These are phyloP conservation scores for Sugiyamaella xylanicola DNA, from an alignment of 1,139 yeast species.

Conservation along the genomic window DNA sequence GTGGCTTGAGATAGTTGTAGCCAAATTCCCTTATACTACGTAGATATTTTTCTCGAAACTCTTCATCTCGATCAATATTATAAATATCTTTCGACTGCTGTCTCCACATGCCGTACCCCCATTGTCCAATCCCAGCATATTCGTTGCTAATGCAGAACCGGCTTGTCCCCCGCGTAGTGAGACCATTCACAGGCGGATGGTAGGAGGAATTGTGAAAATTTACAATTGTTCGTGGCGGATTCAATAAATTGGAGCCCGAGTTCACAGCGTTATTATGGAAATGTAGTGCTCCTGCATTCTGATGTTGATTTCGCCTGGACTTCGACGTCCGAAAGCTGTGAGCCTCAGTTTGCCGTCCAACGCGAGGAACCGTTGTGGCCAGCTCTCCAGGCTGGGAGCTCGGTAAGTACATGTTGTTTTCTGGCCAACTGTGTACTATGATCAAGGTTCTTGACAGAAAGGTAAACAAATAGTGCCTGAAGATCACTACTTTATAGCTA, in stretches of 20 bases:
- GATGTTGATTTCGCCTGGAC: conserved; percentile 10
- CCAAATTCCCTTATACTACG: conserved; percentile 34
- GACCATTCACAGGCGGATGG: conserved; percentile 19
- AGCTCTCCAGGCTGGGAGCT: conserved; percentile 1
- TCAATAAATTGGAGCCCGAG: background rate
- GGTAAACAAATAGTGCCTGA: background rate
- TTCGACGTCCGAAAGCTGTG: conserved; percentile 14
- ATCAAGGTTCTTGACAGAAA: background rate
- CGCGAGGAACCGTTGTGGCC: background rate
- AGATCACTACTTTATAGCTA: background rate
- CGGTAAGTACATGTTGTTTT: background rate
- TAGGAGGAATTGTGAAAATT: conserved; percentile 2
- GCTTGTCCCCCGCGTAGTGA: conserved; percentile 20
- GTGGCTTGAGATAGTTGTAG: conserved; percentile 32
- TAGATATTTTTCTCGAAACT: conserved; percentile 22
- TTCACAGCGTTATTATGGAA: background rate
- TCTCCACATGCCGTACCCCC: conserved; percentile 26
- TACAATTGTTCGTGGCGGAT: background rate
- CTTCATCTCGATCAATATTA: conserved; percentile 25
- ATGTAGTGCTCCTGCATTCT: conserved; percentile 4
- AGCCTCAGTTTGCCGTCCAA: conserved; percentile 7
- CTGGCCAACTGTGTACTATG: too few species aligned
- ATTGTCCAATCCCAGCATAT: conserved; percentile 20
- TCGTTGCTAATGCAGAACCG: conserved; percentile 20
- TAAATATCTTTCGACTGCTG: conserved; percentile 9